A percentile compares a stretch with the other conserved stretches of the same genome.
Conservation (phyloP, 768 basidiomycete species). For the Infundibulicybe gibba region DNA sequence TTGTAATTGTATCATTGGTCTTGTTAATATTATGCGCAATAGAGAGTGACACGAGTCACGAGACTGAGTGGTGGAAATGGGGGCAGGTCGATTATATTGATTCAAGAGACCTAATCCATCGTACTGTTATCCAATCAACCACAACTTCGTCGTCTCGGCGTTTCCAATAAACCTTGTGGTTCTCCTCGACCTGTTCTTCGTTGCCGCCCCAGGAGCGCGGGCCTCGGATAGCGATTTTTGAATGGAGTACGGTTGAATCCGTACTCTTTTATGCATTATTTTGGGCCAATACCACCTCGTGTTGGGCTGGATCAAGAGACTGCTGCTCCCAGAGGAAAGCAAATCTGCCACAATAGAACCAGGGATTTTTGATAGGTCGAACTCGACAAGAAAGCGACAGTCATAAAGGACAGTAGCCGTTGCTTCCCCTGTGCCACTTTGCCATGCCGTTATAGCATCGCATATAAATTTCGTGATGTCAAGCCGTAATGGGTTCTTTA, state of each 20-base stretch:
- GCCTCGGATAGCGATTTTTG: slow-evolving; percentile 4
- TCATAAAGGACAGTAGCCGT: slow-evolving; percentile 53
- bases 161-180: slow-evolving; percentile 3
- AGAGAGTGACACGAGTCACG: too few relatives aligned
- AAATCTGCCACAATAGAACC: slow-evolving; percentile 25
- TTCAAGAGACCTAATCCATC: slow-evolving; percentile 38
- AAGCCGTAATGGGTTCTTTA: slow-evolving; percentile 24
- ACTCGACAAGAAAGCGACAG: slow-evolving; percentile 54
- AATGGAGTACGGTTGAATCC: slow-evolving; percentile 9
- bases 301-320: slow-evolving; percentile 30
- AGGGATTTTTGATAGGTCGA: slow-evolving; percentile 44
- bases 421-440: slow-evolving; percentile 10
- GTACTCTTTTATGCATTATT: slow-evolving; percentile 27
- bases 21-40: neutral
- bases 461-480: slow-evolving; percentile 35
- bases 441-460: slow-evolving; percentile 11
- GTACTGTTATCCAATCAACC: slow-evolving; percentile 38
- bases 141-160: slow-evolving; percentile 6
- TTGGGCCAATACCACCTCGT: slow-evolving; percentile 47
- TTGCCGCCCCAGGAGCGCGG: too few relatives aligned
- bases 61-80: too few relatives aligned
- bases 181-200: neutral
- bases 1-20: neutral
- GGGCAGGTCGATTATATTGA: slow-evolving; percentile 14
- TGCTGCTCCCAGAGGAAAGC: slow-evolving; percentile 8